Conservation (phyloP, 2,329 filamentous ascomycete species). For the Penicillium sp. region DNA sequence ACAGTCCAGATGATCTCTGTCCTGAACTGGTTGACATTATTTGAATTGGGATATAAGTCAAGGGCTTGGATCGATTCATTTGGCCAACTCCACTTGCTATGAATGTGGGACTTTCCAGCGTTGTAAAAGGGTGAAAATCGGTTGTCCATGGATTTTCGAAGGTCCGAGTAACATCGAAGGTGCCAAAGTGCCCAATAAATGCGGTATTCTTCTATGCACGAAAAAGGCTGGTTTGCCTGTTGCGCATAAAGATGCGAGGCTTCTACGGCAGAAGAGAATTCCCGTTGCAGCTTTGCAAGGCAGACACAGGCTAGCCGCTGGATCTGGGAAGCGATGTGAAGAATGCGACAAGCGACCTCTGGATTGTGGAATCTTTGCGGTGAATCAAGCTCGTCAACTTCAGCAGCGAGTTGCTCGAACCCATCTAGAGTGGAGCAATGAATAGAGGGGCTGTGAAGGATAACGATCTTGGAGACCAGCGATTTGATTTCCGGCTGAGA, state of each 20-base stretch:
- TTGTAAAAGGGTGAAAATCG: not conserved
- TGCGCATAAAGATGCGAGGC: not conserved
- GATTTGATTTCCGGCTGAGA: not conserved
- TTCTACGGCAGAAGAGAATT: not conserved
- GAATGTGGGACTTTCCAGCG: not conserved
- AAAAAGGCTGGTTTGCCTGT: not conserved
- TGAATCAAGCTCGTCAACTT: not conserved
- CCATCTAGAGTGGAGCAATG: not conserved
- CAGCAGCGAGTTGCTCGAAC: not conserved
- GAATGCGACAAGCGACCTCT: not conserved
- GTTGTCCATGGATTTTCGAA: not conserved
- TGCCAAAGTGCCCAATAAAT: not conserved
- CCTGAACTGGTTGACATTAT: not conserved
- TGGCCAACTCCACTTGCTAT: too few relatives aligned
- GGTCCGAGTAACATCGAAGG: not conserved
- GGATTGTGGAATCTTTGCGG: not conserved
- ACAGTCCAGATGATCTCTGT: not conserved
- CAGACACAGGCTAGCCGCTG: not conserved
- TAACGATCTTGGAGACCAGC: not conserved
- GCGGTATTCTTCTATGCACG: constrained; percentile 1
- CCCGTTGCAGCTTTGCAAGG: not conserved
- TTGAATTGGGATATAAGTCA: not conserved
- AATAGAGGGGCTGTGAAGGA: not conserved
- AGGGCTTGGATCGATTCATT: not conserved
- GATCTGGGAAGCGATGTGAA: not conserved